phyloP scores from a whole-genome alignment of 2,329 filamentous ascomycete genomes.

The Xylariaceae sp. region DNA sequence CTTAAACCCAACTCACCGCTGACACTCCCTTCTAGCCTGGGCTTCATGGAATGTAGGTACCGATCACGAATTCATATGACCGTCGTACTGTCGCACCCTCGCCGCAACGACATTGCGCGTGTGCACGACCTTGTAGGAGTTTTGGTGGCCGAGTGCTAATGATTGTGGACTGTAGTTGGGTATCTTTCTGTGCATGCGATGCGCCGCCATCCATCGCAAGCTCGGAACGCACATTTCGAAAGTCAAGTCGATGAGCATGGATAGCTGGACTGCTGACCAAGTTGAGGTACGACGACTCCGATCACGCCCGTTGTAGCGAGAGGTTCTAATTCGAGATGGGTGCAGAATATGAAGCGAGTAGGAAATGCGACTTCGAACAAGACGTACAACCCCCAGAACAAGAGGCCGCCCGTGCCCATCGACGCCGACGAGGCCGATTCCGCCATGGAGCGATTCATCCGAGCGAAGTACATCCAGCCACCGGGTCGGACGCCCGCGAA shows the following conservation, averaged over 20 bases:
- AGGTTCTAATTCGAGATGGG: slow-evolving; percentile 14
- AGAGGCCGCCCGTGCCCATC: slow-evolving; percentile 76
- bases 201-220: slow-evolving; percentile 90
- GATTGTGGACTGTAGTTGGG: slow-evolving; percentile 59
- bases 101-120: slow-evolving; percentile 4
- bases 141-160: slow-evolving; percentile 20
- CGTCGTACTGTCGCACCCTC: not conserved
- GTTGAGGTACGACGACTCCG: slow-evolving; percentile 66
- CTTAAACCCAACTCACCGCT: slow-evolving; percentile 5
- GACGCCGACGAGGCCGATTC: slow-evolving; percentile 90
- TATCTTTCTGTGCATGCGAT: slow-evolving; percentile 96
- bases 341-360: slow-evolving; percentile 85
- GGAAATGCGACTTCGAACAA: slow-evolving; percentile 85
- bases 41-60: slow-evolving; percentile 87
- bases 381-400: slow-evolving; percentile 80
- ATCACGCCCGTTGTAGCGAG: slow-evolving; percentile 11
- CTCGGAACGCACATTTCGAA: slow-evolving; percentile 97
- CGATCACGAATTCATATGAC: slow-evolving; percentile 11
- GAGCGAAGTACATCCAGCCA: slow-evolving; percentile 82
- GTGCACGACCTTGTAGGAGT: not conserved
- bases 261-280: slow-evolving; percentile 92
- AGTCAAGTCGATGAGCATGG: slow-evolving; percentile 98
- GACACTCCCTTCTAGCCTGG: slow-evolving; percentile 59
- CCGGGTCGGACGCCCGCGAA: slow-evolving; percentile 32
- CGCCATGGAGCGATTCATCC: slow-evolving; percentile 91